phyloP scores from a whole-genome alignment of 345 rosid genomes.

The Eutrema heterophyllum region DNA sequence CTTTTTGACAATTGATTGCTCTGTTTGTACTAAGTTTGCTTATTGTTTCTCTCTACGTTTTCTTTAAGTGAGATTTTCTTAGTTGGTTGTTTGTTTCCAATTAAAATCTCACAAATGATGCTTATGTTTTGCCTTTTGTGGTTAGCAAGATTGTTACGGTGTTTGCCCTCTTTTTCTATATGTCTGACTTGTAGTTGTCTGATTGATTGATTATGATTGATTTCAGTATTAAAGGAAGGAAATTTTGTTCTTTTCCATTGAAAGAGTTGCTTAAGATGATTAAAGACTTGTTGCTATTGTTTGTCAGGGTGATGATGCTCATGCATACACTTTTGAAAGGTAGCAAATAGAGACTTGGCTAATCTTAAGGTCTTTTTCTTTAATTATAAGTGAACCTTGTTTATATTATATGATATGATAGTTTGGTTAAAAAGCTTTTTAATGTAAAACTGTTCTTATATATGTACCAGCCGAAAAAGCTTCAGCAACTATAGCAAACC shows the following conservation, averaged over 20 bases:
- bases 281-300: neutral
- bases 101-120: conserved; percentile 3
- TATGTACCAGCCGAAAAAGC: neutral
- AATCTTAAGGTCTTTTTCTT: neutral
- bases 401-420: neutral
- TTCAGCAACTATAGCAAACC: neutral
- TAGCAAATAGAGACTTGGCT: neutral
- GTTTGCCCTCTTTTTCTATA: neutral
- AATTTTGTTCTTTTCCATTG: neutral
- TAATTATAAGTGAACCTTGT: neutral
- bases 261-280: neutral
- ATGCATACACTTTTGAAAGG: neutral
- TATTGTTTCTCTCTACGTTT: neutral
- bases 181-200: conserved; percentile 4
- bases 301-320: neutral
- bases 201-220: neutral
- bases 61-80: neutral
- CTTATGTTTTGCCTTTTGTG: conserved; percentile 5
- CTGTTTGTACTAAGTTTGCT: conserved; percentile 10
- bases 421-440: neutral
- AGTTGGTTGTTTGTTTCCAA: conserved; percentile 14
- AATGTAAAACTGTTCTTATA: neutral
- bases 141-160: neutral
- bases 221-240: neutral
- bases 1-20: neutral